phyloP scores from a whole-genome alignment of 192 early-diverging fungal genomes.

The Gorgonomyces haynaldii region DNA sequence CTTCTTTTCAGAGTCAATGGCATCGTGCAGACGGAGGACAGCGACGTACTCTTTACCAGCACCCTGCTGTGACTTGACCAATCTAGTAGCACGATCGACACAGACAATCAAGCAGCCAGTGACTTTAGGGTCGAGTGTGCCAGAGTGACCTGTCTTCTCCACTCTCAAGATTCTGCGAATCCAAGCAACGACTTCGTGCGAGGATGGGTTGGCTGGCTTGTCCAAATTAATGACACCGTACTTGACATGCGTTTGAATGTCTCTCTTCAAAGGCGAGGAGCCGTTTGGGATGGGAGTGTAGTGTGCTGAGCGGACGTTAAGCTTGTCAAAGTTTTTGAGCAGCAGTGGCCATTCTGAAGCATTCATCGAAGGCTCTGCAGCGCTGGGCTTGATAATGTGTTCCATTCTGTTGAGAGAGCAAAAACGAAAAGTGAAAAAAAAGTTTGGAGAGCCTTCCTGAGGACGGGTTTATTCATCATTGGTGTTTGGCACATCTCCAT shows the following conservation, averaged over 20 bases:
- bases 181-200: constrained; percentile 99
- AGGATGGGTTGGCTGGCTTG: constrained; percentile 98
- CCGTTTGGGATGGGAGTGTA: constrained; percentile 96
- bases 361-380: constrained; percentile 66
- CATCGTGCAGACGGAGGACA: constrained; percentile 89
- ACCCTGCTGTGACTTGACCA: constrained; percentile 98
- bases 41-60: constrained; percentile 98
- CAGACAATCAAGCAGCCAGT: constrained; percentile 99
- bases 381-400: constrained; percentile 71
- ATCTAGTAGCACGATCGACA: constrained; percentile 93
- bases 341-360: constrained; percentile 93
- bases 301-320: constrained; percentile 93
- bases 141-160: constrained; percentile 97
- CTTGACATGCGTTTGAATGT: constrained; percentile 78
- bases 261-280: constrained; percentile 88
- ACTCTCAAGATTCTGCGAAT: constrained; percentile 92
- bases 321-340: constrained; percentile 87
- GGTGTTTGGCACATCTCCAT: constrained; percentile 4
- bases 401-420: no score
- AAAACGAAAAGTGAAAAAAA: not conserved
- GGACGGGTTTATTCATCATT: no score
- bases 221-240: constrained; percentile 99
- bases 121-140: constrained; percentile 98
- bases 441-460: no score
- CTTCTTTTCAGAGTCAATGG: constrained; percentile 81